phyloP scores from a whole-genome alignment of 805 yeast genomes.

The Suhomyces vadensis region DNA sequence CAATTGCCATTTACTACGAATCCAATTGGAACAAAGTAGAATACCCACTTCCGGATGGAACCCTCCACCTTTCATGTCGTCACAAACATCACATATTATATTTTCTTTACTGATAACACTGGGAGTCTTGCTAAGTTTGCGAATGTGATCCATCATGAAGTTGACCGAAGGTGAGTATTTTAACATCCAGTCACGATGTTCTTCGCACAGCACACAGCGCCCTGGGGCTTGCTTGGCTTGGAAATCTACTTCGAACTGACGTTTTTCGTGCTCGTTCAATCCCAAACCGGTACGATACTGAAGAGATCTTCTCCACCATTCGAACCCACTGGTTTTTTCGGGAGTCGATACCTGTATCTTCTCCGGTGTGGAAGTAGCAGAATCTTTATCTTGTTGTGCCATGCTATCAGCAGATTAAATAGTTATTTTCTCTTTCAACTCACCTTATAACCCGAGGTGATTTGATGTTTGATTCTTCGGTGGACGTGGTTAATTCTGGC shows the following conservation, averaged over 20 bases:
- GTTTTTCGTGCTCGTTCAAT: slow-evolving; percentile 49
- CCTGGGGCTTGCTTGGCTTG: slow-evolving; percentile 41
- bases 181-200: slow-evolving; percentile 77
- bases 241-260: slow-evolving; percentile 59
- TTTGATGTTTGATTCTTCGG: background rate
- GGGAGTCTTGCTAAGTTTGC: slow-evolving; percentile 53
- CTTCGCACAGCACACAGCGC: slow-evolving; percentile 71
- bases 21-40: slow-evolving; percentile 80
- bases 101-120: slow-evolving; percentile 45
- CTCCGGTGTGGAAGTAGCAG: too few species aligned
- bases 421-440: too few species aligned
- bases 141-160: slow-evolving; percentile 84
- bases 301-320: slow-evolving; percentile 79
- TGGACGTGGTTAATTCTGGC: background rate
- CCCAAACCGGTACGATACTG: slow-evolving; percentile 74
- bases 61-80: slow-evolving; percentile 84
- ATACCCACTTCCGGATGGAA: slow-evolving; percentile 90
- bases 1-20: slow-evolving; percentile 70
- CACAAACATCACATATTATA: slow-evolving; percentile 80
- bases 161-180: slow-evolving; percentile 79
- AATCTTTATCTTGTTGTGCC: background rate
- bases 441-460: too few species aligned
- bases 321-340: slow-evolving; percentile 52
- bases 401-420: background rate
- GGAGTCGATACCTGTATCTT: slow-evolving; percentile 21